Evolutionary conservation across 768 basidiomycete species (phyloP).

Genomic region (Amanita molliuscula): DNA sequence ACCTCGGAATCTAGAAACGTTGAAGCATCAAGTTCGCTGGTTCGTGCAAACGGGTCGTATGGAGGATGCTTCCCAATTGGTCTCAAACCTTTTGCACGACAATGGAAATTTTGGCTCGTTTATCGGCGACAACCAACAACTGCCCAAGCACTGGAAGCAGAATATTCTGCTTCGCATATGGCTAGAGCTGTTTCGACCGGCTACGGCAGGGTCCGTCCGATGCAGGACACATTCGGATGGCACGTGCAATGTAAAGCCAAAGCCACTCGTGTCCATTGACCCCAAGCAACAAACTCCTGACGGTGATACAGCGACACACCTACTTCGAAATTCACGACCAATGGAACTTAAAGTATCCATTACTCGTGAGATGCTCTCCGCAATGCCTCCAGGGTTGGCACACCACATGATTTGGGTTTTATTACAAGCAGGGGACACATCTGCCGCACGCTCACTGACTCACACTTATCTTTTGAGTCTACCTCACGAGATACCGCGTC

Average conservation of each 20-base stretch:
- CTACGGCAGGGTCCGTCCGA: constrained; percentile 20
- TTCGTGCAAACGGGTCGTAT: constrained; percentile 46
- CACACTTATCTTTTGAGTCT: constrained; percentile 38
- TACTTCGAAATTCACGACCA: constrained; percentile 23
- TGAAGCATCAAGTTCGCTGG: constrained; percentile 46
- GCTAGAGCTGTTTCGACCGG: constrained; percentile 48
- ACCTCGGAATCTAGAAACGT: constrained; percentile 39
- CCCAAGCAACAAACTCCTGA: not conserved
- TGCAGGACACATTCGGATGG: not conserved
- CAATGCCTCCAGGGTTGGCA: constrained; percentile 31
- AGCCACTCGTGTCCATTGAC: not conserved
- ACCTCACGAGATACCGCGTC: constrained; percentile 28
- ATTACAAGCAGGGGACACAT: constrained; percentile 27
- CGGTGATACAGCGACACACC: not conserved
- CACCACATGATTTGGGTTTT: constrained; percentile 36
- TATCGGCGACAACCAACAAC: not conserved
- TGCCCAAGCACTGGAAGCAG: constrained; percentile 3
- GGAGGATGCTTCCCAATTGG: constrained; percentile 45
- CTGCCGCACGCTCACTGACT: constrained; percentile 34
- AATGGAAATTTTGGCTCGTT: not conserved
- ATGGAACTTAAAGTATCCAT: constrained; percentile 31
- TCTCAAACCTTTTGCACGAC: constrained; percentile 16
- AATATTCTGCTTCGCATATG: constrained; percentile 39
- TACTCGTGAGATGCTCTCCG: constrained; percentile 19
- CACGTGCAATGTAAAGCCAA: not conserved